These are phyloP conservation scores for Krasilnikovozyma curviuscula DNA, from an alignment of 768 basidiomycete genomes.

Conservation along the genomic window DNA sequence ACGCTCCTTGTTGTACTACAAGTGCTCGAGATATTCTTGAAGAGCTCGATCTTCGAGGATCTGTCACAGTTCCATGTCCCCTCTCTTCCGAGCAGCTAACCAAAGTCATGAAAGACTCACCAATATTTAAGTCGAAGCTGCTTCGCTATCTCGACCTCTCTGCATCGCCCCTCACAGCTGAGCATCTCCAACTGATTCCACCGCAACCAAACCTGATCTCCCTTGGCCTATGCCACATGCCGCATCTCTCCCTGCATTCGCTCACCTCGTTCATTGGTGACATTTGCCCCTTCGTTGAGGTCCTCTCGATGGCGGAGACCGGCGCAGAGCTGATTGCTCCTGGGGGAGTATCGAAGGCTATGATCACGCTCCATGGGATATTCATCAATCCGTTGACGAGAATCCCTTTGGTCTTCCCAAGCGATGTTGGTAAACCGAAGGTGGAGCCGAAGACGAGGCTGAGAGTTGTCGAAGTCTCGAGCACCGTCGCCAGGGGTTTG, in stretches of 20 bases:
- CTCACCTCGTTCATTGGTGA: constrained; percentile 48
- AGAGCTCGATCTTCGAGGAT: constrained; percentile 82
- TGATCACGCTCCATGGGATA: constrained; percentile 27
- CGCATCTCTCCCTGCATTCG: constrained; percentile 42
- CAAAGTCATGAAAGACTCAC: constrained; percentile 49
- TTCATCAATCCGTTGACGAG: constrained; percentile 63
- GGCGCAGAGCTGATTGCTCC: constrained; percentile 36
- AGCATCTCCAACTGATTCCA: constrained; percentile 36
- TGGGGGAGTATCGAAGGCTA: background rate
- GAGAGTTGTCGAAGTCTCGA: constrained; percentile 70
- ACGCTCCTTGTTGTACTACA: constrained; percentile 43
- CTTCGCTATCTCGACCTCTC: constrained; percentile 81
- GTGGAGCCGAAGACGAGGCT: constrained; percentile 44
- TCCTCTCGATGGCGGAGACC: constrained; percentile 60
- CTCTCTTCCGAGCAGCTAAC: constrained; percentile 46
- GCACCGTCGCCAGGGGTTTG: too few relatives aligned
- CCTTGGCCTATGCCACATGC: constrained; percentile 73
- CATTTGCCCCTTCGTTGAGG: constrained; percentile 59
- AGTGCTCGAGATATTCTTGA: constrained; percentile 19
- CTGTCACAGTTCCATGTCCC: constrained; percentile 59
- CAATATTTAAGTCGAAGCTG: constrained; percentile 54
- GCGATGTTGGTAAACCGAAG: constrained; percentile 25
- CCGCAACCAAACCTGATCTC: constrained; percentile 61
- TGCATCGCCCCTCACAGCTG: constrained; percentile 48
- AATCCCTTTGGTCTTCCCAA: constrained; percentile 51